phyloP scores from a whole-genome alignment of 2,329 filamentous ascomycete genomes.

The Blastomyces gilchristii region DNA sequence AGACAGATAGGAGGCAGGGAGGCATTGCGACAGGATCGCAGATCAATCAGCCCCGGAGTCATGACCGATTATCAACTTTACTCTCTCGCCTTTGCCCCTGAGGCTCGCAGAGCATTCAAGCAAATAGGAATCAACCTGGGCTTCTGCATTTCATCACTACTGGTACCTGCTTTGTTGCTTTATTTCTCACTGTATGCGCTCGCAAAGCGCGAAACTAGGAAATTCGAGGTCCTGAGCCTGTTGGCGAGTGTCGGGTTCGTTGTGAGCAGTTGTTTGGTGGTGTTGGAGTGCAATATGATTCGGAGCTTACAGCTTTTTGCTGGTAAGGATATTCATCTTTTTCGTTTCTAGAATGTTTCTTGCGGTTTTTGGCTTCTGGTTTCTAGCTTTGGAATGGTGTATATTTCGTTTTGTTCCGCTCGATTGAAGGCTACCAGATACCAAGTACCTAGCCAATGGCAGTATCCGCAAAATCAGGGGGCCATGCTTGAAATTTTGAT shows the following conservation, averaged over 20 bases:
- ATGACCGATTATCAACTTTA: neutral
- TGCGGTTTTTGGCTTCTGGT: neutral
- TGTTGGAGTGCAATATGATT: conserved; percentile 24
- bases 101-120: conserved; percentile 9
- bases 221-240: conserved; percentile 11
- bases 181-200: conserved; percentile 15
- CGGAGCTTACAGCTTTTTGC: conserved; percentile 27
- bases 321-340: conserved; percentile 18
- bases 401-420: neutral
- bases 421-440: neutral
- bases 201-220: conserved; percentile 11
- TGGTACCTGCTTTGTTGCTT: conserved; percentile 14
- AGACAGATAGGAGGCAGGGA: neutral
- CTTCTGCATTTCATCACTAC: conserved; percentile 11
- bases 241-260: conserved; percentile 12
- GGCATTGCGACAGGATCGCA: neutral
- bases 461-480: neutral
- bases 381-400: neutral
- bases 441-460: neutral
- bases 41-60: neutral
- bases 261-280: conserved; percentile 19
- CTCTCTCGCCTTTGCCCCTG: conserved; percentile 7
- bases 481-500: neutral
- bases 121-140: conserved; percentile 9
- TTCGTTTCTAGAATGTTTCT: neutral